Percentiles rank a stretch among this genome's conserved stretches.
These are phyloP conservation scores for Flaveria brownii DNA, from an alignment of 129 eudicot species.

Conservation along the genomic window DNA sequence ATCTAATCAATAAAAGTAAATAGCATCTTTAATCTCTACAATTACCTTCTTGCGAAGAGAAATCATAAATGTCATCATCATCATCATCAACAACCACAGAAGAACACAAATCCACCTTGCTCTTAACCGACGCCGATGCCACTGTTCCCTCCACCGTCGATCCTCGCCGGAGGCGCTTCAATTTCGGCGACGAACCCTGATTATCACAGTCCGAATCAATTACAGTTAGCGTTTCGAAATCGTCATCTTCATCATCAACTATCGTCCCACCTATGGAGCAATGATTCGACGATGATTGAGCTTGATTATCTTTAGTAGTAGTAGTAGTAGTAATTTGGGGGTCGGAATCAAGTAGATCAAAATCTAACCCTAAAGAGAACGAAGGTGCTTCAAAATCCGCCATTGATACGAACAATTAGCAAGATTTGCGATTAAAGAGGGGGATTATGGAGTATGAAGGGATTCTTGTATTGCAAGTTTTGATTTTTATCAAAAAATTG, in stretches of 20 bases:
- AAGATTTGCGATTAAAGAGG: not conserved
- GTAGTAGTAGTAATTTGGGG: constrained; percentile 32
- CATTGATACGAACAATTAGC: constrained; percentile 27
- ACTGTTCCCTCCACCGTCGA: not conserved
- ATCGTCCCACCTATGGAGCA: constrained; percentile 13
- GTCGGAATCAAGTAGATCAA: constrained; percentile 55
- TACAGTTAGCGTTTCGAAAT: constrained; percentile 43
- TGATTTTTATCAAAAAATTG: not conserved
- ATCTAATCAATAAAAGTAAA: not conserved
- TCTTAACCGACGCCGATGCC: not conserved
- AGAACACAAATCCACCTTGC: constrained; percentile 20
- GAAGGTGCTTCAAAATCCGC: constrained; percentile 76
- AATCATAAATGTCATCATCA: constrained; percentile 79
- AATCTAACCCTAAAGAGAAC: constrained; percentile 80
- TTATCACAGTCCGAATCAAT: constrained; percentile 38
- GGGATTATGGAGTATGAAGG: not conserved
- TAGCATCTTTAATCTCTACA: constrained; percentile 29
- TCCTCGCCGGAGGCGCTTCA: constrained; percentile 72
- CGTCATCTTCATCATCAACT: constrained; percentile 37
- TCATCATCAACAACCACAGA: constrained; percentile 43
- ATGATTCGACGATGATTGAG: constrained; percentile 17
- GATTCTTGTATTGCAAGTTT: constrained; percentile 29
- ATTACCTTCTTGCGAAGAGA: constrained; percentile 62
- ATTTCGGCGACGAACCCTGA: constrained; percentile 30
- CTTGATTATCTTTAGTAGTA: constrained; percentile 13